Base-by-base conservation (phyloP, 371 early-diverging fungal genomes). In the Mortierella sp. region DNA sequence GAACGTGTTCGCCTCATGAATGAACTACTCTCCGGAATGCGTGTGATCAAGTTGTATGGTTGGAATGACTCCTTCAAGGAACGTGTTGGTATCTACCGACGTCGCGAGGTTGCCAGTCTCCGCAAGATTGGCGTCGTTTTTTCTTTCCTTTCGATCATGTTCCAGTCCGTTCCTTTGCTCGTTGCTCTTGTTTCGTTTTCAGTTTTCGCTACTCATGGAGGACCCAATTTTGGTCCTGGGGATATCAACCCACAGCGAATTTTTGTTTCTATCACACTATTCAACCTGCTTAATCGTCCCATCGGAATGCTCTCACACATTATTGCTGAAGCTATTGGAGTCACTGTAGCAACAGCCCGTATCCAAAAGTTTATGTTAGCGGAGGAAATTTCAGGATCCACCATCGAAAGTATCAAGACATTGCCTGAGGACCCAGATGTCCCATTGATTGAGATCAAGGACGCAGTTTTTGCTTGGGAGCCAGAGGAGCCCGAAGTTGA, bases 341-440 rank as follows among this genome's bases (percentile, higher is more conserved):
- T 80, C 22, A 57, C 51, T 10, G 81, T 80, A n/a, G 75, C 81
- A 0, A 58, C 81, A 2, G 45, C 32, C 22, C 90, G 96, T 49
- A 84, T 96, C 18, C 84, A 79, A 69, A 86, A 84, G 45, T 94
- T 93, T 68, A 79, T 96, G 77, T 78, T 79, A 49, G 87, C 88
- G 22, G 93, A 90, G 60, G 93, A 93, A 62, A 78, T 93, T 32
- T 64, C 72, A 0, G 89, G 69, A 5, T 28, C 43, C 3, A 72
- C 72, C 22, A 62, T 68, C 8, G 72, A 72, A 0, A 4, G 12
- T 0, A 12, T 66, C 47, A 57, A 30, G 63, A 62, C 62, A 14
- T 45, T 80, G 66, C 81, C 81, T 11, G 62, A 71, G 18, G 81
- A 80, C n/a, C 69, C 66, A 30, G 59, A 59, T 12, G 54, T 54